A percentile compares a stretch with the other conserved stretches of the same genome.
Evolutionary conservation across 2,329 filamentous ascomycete genomes (phyloP).

Genomic region (Myriosclerotinia scirpicola): DNA sequence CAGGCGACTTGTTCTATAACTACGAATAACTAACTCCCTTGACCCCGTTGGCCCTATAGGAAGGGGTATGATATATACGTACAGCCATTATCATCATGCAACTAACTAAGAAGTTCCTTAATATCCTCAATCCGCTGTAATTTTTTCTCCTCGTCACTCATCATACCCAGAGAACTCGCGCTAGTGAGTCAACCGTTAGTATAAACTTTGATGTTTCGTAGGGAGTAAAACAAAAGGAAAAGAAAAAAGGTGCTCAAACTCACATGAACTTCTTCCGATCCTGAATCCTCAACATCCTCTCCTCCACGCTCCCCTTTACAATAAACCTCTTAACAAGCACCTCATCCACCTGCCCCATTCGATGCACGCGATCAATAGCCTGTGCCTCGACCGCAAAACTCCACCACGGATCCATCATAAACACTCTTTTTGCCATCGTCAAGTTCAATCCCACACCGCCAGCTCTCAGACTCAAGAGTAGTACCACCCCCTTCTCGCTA

Average conservation of each 20-base stretch:
- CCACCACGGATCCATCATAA: conserved; percentile 99
- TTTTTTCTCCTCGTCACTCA: conserved; percentile 90
- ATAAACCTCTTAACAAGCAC: conserved; percentile 88
- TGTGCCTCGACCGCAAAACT: conserved; percentile 95
- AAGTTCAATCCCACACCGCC: conserved; percentile 94
- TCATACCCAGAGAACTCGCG: conserved; percentile 92
- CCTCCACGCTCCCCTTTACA: conserved; percentile 87
- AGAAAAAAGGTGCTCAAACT: conserved; percentile 45
- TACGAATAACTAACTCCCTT: not conserved
- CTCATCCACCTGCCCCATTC: conserved; percentile 88
- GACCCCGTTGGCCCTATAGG: not conserved
- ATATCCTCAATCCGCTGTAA: conserved; percentile 90
- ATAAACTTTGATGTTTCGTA: too few relatives aligned
- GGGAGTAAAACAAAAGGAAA: not conserved
- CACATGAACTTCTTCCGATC: conserved; percentile 95
- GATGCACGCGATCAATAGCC: conserved; percentile 94
- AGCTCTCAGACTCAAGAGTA: conserved; percentile 82
- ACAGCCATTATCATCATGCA: not conserved
- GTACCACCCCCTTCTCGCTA: conserved; percentile 62
- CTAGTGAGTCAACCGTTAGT: conserved; percentile 48
- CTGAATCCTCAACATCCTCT: conserved; percentile 90
- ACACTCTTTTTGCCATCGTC: conserved; percentile 84
- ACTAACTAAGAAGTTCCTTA: conserved; percentile 61
- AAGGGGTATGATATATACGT: not conserved
- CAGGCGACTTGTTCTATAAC: not conserved